Percentiles rank a stretch among this genome's conserved stretches.
Conservation (phyloP, 257 asterid genomes). For the Nicotiana obtusifolia region DNA sequence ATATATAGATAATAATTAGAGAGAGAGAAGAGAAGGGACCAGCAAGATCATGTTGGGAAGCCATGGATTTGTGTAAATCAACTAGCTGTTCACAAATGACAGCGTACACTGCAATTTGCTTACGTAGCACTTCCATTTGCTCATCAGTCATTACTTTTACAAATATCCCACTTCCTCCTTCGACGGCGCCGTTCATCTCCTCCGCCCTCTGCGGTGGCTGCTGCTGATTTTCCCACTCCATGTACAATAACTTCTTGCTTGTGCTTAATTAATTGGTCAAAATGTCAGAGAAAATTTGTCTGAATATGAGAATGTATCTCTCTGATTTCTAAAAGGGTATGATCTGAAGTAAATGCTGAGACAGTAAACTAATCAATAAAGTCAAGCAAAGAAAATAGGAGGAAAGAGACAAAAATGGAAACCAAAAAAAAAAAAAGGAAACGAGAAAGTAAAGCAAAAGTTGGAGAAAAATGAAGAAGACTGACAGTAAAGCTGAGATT, state of each 20-base stretch:
- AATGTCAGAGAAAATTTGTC: conserved; percentile 1
- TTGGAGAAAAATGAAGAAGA: conserved; percentile 11
- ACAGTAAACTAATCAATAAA: too few species aligned
- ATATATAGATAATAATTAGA: background rate
- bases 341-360: background rate
- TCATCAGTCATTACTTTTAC: conserved; percentile 98
- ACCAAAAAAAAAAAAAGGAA: conserved; percentile 14
- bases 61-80: conserved; percentile 84
- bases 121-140: conserved; percentile 91
- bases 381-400: too few species aligned
- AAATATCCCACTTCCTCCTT: conserved; percentile 36
- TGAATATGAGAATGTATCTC: background rate
- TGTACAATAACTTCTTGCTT: background rate
- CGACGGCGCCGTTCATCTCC: conserved; percentile 28
- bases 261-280: background rate
- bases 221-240: conserved; percentile 48
- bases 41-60: conserved; percentile 80
- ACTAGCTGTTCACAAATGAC: conserved; percentile 92
- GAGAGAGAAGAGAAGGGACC: conserved; percentile 25
- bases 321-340: too few species aligned
- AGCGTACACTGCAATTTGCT: conserved; percentile 93
- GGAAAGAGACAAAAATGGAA: too few species aligned
- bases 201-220: conserved; percentile 40
- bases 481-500: conserved; percentile 19
- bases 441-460: conserved; percentile 42